phyloP scores from a whole-genome alignment of 805 yeast species.

The Nakazawaea populi region DNA sequence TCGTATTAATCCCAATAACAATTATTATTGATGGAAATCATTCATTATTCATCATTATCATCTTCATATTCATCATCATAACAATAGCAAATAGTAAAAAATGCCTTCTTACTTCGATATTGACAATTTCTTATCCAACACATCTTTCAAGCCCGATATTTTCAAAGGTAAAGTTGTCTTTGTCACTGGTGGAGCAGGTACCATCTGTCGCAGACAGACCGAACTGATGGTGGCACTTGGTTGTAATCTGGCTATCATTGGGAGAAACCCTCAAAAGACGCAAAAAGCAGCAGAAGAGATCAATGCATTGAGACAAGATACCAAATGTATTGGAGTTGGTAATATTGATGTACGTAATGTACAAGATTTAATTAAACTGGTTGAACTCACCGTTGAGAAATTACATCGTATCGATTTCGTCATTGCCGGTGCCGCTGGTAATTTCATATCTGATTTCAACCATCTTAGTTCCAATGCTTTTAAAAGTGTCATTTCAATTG shows the following conservation, averaged over 20 bases:
- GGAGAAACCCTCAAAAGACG: slow-evolving; percentile 68
- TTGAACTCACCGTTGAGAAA: slow-evolving; percentile 51
- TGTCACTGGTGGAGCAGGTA: slow-evolving; percentile 95
- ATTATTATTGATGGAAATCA: no score
- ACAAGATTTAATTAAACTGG: slow-evolving; percentile 56
- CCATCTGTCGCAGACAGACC: slow-evolving; percentile 87
- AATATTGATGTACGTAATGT: slow-evolving; percentile 75
- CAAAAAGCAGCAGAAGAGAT: slow-evolving; percentile 64
- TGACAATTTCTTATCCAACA: slow-evolving; percentile 1
- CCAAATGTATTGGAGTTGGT: slow-evolving; percentile 66
- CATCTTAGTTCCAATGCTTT: slow-evolving; percentile 81
- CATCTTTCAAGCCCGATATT: slow-evolving; percentile 47
- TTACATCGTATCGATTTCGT: slow-evolving; percentile 82
- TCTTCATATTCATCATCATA: background rate
- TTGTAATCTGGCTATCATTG: slow-evolving; percentile 81
- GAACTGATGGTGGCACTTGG: slow-evolving; percentile 82
- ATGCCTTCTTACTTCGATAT: background rate
- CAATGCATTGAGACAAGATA: slow-evolving; percentile 46
- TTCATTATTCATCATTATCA: no score
- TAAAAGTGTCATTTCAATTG: slow-evolving; percentile 82
- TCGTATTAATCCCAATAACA: no score
- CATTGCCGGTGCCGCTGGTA: slow-evolving; percentile 96
- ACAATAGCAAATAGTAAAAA: background rate
- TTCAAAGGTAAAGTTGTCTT: slow-evolving; percentile 84
- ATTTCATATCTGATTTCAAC: slow-evolving; percentile 76